These are phyloP conservation scores for Spiromastix sp. DNA, from an alignment of 2,329 filamentous ascomycete genomes.

Conservation along the genomic window DNA sequence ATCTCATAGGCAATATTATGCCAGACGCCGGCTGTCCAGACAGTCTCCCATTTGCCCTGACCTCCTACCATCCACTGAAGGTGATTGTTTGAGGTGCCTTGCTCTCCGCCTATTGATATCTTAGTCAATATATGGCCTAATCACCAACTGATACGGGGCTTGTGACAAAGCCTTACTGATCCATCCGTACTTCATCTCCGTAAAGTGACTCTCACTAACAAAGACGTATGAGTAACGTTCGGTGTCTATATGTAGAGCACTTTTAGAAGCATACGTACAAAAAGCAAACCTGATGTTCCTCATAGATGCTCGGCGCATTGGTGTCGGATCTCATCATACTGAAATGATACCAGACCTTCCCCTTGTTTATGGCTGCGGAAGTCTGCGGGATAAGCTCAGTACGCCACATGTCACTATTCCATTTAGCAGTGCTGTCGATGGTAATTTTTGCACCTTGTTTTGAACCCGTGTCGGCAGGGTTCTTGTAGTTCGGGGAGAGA, in stretches of 20 bases:
- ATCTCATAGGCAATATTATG: slow-evolving; percentile 69
- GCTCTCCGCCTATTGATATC: slow-evolving; percentile 26
- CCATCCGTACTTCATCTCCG: slow-evolving; percentile 62
- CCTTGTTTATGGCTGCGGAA: slow-evolving; percentile 51
- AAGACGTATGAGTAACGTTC: too few relatives aligned
- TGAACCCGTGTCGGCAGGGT: slow-evolving; percentile 51
- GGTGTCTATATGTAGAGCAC: too few relatives aligned
- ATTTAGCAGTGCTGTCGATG: slow-evolving; percentile 34
- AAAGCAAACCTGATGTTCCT: slow-evolving; percentile 58
- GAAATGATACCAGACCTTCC: slow-evolving; percentile 64
- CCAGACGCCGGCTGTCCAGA: slow-evolving; percentile 55
- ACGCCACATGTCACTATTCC: slow-evolving; percentile 46
- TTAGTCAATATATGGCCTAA: too few relatives aligned
- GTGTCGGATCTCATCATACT: slow-evolving; percentile 49
- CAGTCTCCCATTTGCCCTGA: slow-evolving; percentile 51
- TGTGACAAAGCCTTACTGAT: slow-evolving; percentile 32
- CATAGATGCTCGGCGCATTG: slow-evolving; percentile 50
- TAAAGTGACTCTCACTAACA: slow-evolving; percentile 63
- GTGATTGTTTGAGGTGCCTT: slow-evolving; percentile 41
- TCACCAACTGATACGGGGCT: too few relatives aligned
- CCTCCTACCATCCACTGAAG: slow-evolving; percentile 53
- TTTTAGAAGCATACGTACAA: too few relatives aligned
- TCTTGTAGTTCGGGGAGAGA: slow-evolving; percentile 51
- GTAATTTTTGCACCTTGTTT: slow-evolving; percentile 59
- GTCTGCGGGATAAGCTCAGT: slow-evolving; percentile 67